Conservation (phyloP, 306 rosid genomes). For the Sphenostylis stenocarpa region DNA sequence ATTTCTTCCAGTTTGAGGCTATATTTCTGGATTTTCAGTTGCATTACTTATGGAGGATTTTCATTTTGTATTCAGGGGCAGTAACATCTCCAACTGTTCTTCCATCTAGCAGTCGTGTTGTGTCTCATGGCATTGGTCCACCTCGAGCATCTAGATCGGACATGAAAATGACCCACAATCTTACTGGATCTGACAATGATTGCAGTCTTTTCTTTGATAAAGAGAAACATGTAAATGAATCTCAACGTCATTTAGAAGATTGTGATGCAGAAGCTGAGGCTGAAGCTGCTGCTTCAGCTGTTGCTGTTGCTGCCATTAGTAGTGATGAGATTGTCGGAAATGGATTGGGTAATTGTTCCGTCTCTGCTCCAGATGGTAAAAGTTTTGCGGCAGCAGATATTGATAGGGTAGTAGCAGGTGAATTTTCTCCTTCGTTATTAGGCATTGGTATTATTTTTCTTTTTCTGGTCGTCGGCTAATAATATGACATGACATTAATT, state of each 20-base stretch:
- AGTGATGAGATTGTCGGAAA: slow-evolving; percentile 77
- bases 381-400: slow-evolving; percentile 55
- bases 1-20: background rate
- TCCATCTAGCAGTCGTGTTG: slow-evolving; percentile 55
- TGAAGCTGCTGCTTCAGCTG: slow-evolving; percentile 97
- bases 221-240: slow-evolving; percentile 58
- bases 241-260: slow-evolving; percentile 68
- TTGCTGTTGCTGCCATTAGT: slow-evolving; percentile 95
- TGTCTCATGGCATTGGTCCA: slow-evolving; percentile 74
- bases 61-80: slow-evolving; percentile 62
- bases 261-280: slow-evolving; percentile 83
- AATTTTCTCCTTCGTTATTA: background rate
- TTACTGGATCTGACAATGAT: slow-evolving; percentile 64
- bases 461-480: slow-evolving; percentile 6
- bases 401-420: slow-evolving; percentile 66
- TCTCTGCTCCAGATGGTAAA: slow-evolving; percentile 60
- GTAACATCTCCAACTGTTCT: slow-evolving; percentile 95
- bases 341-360: slow-evolving; percentile 62
- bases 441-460: background rate
- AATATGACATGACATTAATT: background rate
- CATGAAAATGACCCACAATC: slow-evolving; percentile 60
- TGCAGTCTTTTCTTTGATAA: slow-evolving; percentile 73
- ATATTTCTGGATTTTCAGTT: slow-evolving; percentile 27
- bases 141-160: slow-evolving; percentile 62
- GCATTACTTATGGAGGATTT: slow-evolving; percentile 6